Conservation (phyloP, 345 rosid genomes). For the Mallotus nudiflorus region DNA sequence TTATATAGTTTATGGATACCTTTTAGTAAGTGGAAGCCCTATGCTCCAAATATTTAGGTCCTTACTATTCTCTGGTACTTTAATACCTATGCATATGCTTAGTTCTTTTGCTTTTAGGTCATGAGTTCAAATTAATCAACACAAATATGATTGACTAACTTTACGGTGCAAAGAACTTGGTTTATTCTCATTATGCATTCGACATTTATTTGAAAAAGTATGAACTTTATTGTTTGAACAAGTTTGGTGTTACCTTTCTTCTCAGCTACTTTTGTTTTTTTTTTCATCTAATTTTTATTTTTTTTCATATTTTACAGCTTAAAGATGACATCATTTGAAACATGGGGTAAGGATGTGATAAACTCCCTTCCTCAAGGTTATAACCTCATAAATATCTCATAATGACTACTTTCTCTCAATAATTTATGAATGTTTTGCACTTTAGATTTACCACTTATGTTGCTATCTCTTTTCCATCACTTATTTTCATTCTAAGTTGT, state of each 20-base stretch:
- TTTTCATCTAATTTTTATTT: conserved; percentile 3
- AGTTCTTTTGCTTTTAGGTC: neutral
- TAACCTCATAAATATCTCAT: conserved; percentile 8
- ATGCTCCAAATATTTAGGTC: conserved; percentile 75
- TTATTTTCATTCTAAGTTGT: neutral
- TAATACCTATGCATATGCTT: conserved; percentile 7
- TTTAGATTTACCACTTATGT: neutral
- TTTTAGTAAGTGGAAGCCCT: conserved; percentile 82
- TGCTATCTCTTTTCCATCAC: neutral
- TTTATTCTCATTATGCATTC: conserved; percentile 93
- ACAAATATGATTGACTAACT: conserved; percentile 17
- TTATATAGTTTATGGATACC: conserved; percentile 11
- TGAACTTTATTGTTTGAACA: neutral
- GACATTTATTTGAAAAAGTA: conserved; percentile 86
- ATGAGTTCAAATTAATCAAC: conserved; percentile 12
- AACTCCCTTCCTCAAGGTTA: conserved; percentile 89
- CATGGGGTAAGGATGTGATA: conserved; percentile 98
- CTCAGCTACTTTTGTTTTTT: neutral
- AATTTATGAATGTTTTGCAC: neutral
- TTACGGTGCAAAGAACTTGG: conserved; percentile 65
- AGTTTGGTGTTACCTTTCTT: neutral
- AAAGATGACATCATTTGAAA: conserved; percentile 94
- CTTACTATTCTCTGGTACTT: conserved; percentile 84
- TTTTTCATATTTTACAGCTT: conserved; percentile 45
- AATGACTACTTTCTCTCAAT: neutral